Evolutionary conservation across 2,329 filamentous ascomycete species (phyloP).

Genomic region (Neurospora sp.): DNA sequence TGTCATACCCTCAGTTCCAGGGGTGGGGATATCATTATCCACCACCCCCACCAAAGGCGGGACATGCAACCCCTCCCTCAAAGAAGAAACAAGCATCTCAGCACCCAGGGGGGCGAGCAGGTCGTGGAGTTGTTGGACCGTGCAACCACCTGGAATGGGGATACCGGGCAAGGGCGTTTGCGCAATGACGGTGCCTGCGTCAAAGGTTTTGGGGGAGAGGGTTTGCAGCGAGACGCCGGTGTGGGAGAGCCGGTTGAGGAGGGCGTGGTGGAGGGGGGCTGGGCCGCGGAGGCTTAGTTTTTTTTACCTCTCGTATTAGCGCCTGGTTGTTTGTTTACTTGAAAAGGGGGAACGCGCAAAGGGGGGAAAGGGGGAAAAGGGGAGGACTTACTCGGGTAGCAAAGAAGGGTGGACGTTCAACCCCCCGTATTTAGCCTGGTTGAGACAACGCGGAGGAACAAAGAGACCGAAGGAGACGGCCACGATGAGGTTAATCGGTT

Average conservation of each 20-base stretch:
- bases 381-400: conserved; percentile 57
- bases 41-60: conserved; percentile 41
- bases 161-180: conserved; percentile 57
- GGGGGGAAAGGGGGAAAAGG: neutral
- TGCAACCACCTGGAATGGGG: conserved; percentile 29
- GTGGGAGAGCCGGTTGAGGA: conserved; percentile 49
- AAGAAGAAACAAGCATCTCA: conserved; percentile 56
- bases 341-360: neutral
- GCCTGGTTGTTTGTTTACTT: neutral
- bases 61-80: conserved; percentile 55
- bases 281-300: conserved; percentile 64
- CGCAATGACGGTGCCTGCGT: conserved; percentile 65
- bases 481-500: conserved; percentile 64
- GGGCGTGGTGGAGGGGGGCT: conserved; percentile 77
- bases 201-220: conserved; percentile 65
- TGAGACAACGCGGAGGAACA: conserved; percentile 68
- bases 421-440: conserved; percentile 66
- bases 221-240: conserved; percentile 85
- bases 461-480: conserved; percentile 93
- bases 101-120: conserved; percentile 57
- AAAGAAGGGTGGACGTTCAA: conserved; percentile 91
- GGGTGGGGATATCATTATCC: conserved; percentile 17
- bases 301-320: neutral
- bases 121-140: conserved; percentile 36
- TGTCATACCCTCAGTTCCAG: neutral